Percentiles rank a stretch among this genome's conserved stretches.
Conservation (phyloP, 768 basidiomycete species). For the Trametes coccinea region DNA sequence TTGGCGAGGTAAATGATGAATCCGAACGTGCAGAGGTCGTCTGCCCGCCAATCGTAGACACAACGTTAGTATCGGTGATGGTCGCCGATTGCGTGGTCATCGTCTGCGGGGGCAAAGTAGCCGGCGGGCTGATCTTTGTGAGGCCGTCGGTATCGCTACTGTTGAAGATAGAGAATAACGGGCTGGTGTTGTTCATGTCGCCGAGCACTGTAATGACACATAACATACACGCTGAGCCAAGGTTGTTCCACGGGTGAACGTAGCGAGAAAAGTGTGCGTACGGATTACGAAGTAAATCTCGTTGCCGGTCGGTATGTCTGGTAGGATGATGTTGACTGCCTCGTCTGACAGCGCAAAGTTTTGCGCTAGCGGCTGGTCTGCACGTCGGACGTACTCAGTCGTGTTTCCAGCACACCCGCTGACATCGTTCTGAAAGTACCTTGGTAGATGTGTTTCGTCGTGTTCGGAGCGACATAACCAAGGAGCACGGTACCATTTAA, state of each 20-base stretch:
- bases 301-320: neutral
- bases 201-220: neutral
- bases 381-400: neutral
- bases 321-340: neutral
- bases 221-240: too few relatives aligned
- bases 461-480: neutral
- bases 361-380: neutral
- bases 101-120: neutral
- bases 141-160: neutral
- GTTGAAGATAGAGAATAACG: neutral
- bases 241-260: too few relatives aligned
- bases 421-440: neutral
- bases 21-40: neutral
- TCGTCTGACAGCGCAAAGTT: neutral
- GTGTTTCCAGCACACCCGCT: neutral
- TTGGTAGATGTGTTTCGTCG: neutral
- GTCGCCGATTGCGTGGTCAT: neutral
- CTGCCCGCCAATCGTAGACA: neutral
- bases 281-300: neutral
- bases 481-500: neutral
- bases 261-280: neutral
- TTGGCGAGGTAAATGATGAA: neutral
- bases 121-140: neutral
- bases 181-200: slow-evolving; percentile 1
- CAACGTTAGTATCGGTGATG: neutral